Conservation (phyloP, 164 flowering plant species). For the Euptelea pleiosperma region DNA sequence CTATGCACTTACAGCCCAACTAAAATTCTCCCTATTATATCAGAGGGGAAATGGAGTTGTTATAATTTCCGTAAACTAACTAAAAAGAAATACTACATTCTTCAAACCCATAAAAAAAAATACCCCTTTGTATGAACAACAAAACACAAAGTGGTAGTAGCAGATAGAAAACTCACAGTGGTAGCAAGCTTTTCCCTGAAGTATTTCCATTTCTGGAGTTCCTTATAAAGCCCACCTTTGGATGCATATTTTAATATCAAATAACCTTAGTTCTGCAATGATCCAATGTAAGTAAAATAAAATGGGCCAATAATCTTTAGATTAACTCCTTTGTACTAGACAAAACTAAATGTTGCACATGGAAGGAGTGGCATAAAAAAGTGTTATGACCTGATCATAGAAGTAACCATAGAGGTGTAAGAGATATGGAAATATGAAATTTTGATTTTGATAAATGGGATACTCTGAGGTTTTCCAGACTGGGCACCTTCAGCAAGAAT, state of each 20-base stretch:
- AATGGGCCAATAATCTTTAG: neutral
- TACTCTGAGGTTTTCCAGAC: slow-evolving; percentile 34
- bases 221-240: slow-evolving; percentile 93
- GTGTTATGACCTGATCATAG: slow-evolving; percentile 70
- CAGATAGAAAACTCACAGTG: slow-evolving; percentile 61
- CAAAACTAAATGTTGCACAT: neutral
- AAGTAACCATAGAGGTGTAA: slow-evolving; percentile 93
- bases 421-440: no score
- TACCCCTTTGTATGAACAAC: no score
- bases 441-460: no score
- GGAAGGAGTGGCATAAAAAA: neutral
- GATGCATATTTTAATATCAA: slow-evolving; percentile 92
- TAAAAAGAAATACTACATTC: no score
- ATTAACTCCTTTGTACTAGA: neutral
- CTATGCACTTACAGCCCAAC: no score
- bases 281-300: neutral
- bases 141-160: neutral
- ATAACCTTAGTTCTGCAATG: slow-evolving; percentile 82
- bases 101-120: no score
- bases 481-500: slow-evolving; percentile 50
- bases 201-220: slow-evolving; percentile 86
- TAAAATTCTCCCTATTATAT: no score
- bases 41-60: no score
- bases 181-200: slow-evolving; percentile 93
- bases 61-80: no score